Evolutionary conservation across 2,329 filamentous ascomycete genomes (phyloP).

Genomic region (Stemphylium lycopersici): DNA sequence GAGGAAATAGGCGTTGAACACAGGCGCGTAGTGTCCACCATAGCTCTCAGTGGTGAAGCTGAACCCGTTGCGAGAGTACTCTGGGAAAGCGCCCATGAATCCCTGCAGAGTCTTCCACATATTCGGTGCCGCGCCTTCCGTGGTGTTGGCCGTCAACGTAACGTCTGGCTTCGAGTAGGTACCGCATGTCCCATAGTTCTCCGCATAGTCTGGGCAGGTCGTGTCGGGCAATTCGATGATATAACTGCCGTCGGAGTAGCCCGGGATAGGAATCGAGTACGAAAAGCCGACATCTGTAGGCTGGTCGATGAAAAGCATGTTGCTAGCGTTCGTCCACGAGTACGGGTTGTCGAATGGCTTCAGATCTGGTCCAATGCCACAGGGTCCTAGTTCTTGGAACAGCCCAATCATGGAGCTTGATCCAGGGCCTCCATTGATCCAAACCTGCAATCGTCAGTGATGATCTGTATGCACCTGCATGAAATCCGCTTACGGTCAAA

Average conservation of each 20-base stretch:
- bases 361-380: conserved; percentile 54
- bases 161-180: conserved; percentile 62
- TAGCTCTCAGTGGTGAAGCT: conserved; percentile 64
- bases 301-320: conserved; percentile 75
- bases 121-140: conserved; percentile 60
- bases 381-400: conserved; percentile 61
- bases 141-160: conserved; percentile 60
- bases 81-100: conserved; percentile 66
- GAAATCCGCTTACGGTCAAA: conserved; percentile 53
- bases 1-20: conserved; percentile 60
- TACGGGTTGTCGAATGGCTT: conserved; percentile 64
- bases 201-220: conserved; percentile 59
- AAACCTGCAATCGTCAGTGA: conserved; percentile 34
- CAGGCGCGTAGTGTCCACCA: conserved; percentile 64
- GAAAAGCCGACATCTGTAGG: conserved; percentile 66
- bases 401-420: conserved; percentile 64
- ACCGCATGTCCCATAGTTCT: conserved; percentile 54
- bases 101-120: conserved; percentile 68
- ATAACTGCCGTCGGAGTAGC: conserved; percentile 42
- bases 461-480: too few species aligned
- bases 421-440: conserved; percentile 64
- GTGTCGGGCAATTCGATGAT: conserved; percentile 55
- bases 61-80: conserved; percentile 55
- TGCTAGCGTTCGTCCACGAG: conserved; percentile 68
- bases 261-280: conserved; percentile 56